Evolutionary conservation across 148 eudicot species (phyloP).

Genomic region (Dysphania ambrosioides): DNA sequence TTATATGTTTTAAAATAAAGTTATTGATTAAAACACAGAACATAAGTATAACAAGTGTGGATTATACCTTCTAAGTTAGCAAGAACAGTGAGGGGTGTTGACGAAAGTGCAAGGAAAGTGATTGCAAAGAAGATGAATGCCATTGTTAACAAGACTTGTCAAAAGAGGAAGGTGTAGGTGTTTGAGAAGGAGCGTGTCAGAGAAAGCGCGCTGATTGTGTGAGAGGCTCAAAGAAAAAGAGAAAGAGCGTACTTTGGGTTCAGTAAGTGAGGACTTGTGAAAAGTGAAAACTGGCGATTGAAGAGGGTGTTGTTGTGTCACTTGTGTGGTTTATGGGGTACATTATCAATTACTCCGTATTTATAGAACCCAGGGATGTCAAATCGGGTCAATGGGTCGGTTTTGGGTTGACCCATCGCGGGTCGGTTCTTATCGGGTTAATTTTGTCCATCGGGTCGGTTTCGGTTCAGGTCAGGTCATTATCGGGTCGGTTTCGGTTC

Average conservation of each 20-base stretch:
- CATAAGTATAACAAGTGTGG: neutral
- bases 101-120: constrained; percentile 16
- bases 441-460: too few relatives aligned
- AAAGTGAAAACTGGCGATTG: too few relatives aligned
- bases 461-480: too few relatives aligned
- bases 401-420: too few relatives aligned
- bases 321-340: constrained; percentile 4
- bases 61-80: constrained; percentile 52
- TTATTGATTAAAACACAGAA: neutral
- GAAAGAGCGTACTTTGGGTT: constrained; percentile 10
- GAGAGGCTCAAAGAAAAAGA: constrained; percentile 14
- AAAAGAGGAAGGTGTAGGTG: too few relatives aligned
- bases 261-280: too few relatives aligned
- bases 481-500: too few relatives aligned
- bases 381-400: too few relatives aligned
- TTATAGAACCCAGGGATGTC: too few relatives aligned
- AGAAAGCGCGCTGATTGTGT: constrained; percentile 4
- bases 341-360: too few relatives aligned
- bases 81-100: constrained; percentile 10
- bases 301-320: constrained; percentile 1
- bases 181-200: neutral
- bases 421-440: too few relatives aligned
- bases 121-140: constrained; percentile 17
- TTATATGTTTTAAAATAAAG: neutral
- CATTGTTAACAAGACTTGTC: neutral